A percentile compares a stretch with the other conserved stretches of the same genome.
Conservation (phyloP, 345 rosid species). For the Mangifera indica region DNA sequence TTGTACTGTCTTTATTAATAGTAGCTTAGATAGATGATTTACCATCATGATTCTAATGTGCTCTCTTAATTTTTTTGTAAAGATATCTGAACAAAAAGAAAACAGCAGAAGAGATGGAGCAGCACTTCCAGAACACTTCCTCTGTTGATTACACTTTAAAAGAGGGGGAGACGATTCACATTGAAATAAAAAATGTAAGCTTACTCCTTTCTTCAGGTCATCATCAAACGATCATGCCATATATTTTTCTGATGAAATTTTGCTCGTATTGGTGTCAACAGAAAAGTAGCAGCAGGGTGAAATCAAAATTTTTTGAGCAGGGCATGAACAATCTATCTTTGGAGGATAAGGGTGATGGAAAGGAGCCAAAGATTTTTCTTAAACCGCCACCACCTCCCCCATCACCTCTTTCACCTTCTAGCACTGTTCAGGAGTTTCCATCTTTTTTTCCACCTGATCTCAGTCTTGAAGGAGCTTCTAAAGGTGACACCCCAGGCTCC, state of each 20-base stretch:
- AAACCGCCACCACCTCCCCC: constrained; percentile 89
- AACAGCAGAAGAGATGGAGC: constrained; percentile 99
- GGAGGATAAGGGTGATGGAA: constrained; percentile 56
- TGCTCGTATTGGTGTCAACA: constrained; percentile 27
- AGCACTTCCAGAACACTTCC: constrained; percentile 77
- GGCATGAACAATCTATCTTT: constrained; percentile 48
- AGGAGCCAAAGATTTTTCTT: constrained; percentile 55
- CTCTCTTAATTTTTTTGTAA: constrained; percentile 10
- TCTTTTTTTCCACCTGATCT: constrained; percentile 33
- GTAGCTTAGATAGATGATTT: neutral
- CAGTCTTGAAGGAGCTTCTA: constrained; percentile 29
- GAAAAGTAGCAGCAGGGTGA: constrained; percentile 43
- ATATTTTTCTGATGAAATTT: constrained; percentile 7
- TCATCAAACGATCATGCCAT: neutral
- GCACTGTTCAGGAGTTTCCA: constrained; percentile 40
- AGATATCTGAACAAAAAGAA: constrained; percentile 96
- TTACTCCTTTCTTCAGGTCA: constrained; percentile 12
- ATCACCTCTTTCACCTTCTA: constrained; percentile 56
- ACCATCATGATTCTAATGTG: neutral
- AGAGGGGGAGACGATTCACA: constrained; percentile 87
- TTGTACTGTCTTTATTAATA: constrained; percentile 5
- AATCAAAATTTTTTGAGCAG: constrained; percentile 59
- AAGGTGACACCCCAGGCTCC: constrained; percentile 23
- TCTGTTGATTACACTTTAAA: constrained; percentile 83
- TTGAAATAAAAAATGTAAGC: constrained; percentile 76